Base-by-base conservation (phyloP, 140 eudicot species). In the Ambrosia hybrid region DNA sequence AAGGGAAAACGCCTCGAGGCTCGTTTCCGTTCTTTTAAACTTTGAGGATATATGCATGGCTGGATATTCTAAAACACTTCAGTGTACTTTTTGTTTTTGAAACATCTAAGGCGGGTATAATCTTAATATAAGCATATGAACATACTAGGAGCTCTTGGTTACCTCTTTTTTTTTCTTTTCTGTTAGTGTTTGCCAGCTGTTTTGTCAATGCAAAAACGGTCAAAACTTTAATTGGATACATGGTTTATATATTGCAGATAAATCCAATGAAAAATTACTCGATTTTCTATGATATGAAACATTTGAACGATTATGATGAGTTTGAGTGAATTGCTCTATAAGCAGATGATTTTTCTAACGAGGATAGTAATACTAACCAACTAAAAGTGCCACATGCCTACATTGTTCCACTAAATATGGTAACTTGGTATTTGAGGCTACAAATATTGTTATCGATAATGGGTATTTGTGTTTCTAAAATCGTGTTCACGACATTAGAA, bases 11-110 rank as follows among this genome's bases (percentile, higher is more conserved):
- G 26, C 26, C 26, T 21, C 26, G 26, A 21, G 26, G 0, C 26
- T 21, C 26, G 26, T 21, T 21, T 21, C 26, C 26, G 26, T 21
- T 21, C 26, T 21, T 21, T 21, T 21, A 21, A 21, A 21, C 26
- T 21, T 21, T 21, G 61, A 45, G 61, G 64, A 63, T 63, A 16
- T 36, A 12, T 33, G 59, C 0, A 13, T 46, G 36, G 36, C 56
- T 11, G 26, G 9, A 38, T 37, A 63, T 63, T 15, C 6, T 60
- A 10, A 9, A 73, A 9, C 43, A 10, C 37, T n/a, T 37, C 12
- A 39, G 48, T 48, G 77, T 33, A 3, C 57, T 16, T 64, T 52
- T 66, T 10, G 48, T 51, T 13, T 74, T 9, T 65, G 66, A 74
- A 51, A 64, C n/a, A 41, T 38, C 8, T 17, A 12, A 33, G 46